These are phyloP conservation scores for Fagus sylvatica DNA, from an alignment of 306 rosid species.

Conservation along the genomic window DNA sequence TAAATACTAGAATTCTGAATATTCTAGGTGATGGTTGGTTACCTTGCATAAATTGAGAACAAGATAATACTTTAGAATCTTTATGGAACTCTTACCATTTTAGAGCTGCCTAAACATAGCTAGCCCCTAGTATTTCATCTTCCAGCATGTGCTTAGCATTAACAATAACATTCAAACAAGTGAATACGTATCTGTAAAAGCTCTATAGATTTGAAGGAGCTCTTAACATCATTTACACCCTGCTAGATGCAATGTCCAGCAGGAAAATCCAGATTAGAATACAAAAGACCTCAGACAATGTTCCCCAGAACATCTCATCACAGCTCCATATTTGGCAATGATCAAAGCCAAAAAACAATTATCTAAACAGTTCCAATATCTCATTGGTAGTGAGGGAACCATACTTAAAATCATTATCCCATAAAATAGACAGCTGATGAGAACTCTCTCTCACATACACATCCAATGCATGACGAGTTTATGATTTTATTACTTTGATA, in stretches of 20 bases:
- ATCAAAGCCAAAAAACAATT: not conserved
- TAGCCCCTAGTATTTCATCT: too few relatives aligned
- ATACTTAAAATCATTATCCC: not conserved
- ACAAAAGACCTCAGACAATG: not conserved
- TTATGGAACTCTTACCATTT: too few relatives aligned
- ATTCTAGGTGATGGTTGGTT: too few relatives aligned
- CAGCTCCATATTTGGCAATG: not conserved
- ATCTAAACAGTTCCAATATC: not conserved
- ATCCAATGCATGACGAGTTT: not conserved
- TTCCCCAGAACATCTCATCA: not conserved
- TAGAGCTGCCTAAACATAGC: too few relatives aligned
- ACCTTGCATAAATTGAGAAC: too few relatives aligned
- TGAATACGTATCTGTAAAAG: not conserved
- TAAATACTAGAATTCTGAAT: too few relatives aligned
- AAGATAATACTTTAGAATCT: too few relatives aligned
- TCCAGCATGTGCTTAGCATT: too few relatives aligned
- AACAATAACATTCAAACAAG: too few relatives aligned
- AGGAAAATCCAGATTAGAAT: not conserved
- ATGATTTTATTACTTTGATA: slow-evolving; percentile 15
- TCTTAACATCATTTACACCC: not conserved
- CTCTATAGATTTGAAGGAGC: not conserved
- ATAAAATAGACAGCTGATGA: not conserved
- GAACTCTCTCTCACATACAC: slow-evolving; percentile 10
- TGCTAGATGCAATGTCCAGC: not conserved
- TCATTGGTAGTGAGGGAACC: not conserved